These are phyloP conservation scores for Aureobasidium musti DNA, from an alignment of 2,329 filamentous ascomycete species.

Conservation along the genomic window DNA sequence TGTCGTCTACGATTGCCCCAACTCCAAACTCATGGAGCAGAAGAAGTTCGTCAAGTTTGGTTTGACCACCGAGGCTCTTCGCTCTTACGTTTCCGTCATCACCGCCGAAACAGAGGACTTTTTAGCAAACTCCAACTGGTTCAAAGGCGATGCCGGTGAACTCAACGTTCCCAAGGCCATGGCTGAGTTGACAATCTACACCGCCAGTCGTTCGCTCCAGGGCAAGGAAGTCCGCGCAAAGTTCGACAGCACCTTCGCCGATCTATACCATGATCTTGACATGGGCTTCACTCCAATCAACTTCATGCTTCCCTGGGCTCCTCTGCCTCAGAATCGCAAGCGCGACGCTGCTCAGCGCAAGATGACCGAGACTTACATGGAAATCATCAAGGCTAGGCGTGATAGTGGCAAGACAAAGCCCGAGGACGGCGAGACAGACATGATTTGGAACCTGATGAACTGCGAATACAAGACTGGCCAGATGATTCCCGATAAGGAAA, in stretches of 20 bases:
- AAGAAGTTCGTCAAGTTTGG: conserved; percentile 91
- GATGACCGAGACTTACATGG: conserved; percentile 78
- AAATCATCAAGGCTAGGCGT: conserved; percentile 74
- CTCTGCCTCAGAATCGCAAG: conserved; percentile 82
- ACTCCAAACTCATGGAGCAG: conserved; percentile 92
- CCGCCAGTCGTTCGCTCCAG: conserved; percentile 81
- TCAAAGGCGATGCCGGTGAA: conserved; percentile 68
- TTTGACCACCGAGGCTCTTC: conserved; percentile 73
- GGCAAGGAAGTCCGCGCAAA: conserved; percentile 77
- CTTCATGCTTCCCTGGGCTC: conserved; percentile 86
- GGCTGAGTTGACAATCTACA: conserved; percentile 87
- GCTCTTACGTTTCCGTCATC: conserved; percentile 77
- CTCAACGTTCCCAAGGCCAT: conserved; percentile 74
- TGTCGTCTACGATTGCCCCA: conserved; percentile 89
- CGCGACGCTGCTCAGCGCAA: conserved; percentile 78
- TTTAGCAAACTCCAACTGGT: conserved; percentile 59
- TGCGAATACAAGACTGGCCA: conserved; percentile 81
- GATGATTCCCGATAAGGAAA: conserved; percentile 76
- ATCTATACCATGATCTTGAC: conserved; percentile 84
- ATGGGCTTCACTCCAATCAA: conserved; percentile 89
- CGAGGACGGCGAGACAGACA: conserved; percentile 60
- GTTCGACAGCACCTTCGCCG: conserved; percentile 78
- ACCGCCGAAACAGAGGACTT: conserved; percentile 72
- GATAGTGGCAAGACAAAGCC: conserved; percentile 47
- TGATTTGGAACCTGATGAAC: conserved; percentile 89